Base-by-base conservation (phyloP, 2,329 filamentous ascomycete species). In the Drechslerella coelobrocha region DNA sequence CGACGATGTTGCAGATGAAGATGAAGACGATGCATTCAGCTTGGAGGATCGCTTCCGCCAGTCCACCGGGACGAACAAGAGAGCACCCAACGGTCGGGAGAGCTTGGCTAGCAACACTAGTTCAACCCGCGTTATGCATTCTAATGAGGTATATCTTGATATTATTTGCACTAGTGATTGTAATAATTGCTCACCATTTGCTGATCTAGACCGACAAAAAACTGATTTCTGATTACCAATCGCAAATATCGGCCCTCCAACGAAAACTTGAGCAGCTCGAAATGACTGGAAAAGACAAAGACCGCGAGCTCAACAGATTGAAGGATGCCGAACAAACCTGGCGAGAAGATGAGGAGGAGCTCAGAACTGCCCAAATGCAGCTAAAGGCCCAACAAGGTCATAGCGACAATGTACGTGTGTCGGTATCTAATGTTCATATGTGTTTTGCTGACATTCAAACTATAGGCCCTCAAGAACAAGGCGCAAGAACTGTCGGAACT, bases 191-290 rank as follows among this genome's bases (percentile, higher is more conserved):
- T 50, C 14, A 34, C 17, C 10, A 14, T 31, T 21, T 2, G 17
- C 52, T 52, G 54, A 24, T 72, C 8, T 74, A 88, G 81, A 82
- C 84, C 65, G 88, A 92, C 74, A 87, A 88, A 78, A 90, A 88
- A 77, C 78, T 89, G 43, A 85, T 95, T 39, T 84, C 89, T 48
- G 90, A 94, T n/a, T 91, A 92, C 72, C 89, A 95, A 78, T 81
- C 83, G 1, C 90, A 95, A 78, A 84, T 96, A 6, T 83, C 85
- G 39, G 86, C 90, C 23, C 79, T 97, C 73, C 86, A 89, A 73
- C 86, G 87, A 66, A 93, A 89, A 78, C 79, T 96, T 7, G 85
- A 88, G 34, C 81, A 82, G 12, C 83, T 96, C 79, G 89, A 96
- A 78, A 83, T 84, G 34, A 82, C 84, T 29, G 78, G 94, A 76